Base-by-base conservation (phyloP, 768 basidiomycete species). In the Trametes maxima region DNA sequence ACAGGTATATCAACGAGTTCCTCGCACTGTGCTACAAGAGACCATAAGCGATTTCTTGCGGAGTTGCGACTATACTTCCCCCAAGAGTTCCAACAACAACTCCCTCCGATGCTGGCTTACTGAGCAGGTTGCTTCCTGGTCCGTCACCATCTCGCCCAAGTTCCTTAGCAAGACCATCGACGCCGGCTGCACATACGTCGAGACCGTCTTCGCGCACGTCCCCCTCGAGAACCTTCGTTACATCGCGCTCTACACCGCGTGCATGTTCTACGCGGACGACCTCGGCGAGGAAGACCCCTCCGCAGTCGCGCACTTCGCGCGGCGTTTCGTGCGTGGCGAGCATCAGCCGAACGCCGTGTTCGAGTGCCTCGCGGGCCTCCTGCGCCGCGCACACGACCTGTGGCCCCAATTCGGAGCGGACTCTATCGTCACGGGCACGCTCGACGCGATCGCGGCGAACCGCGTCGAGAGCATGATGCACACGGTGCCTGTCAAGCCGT, bases 171-270 rank as follows among this genome's bases (percentile, higher is more conserved):
- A 22, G 50, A 7, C 51, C 19, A 21, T 54, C 33, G 49, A 53
- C 49, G 44, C 51, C 13, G 22, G 44, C 43, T 62, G 55, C 37
- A 44, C 7, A 45, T 52, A 53, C 44, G 56, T 57, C 50, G 61
- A 62, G 56, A 57, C 55, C 33, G 44, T 50, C 3, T 64, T 64
- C 50, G 54, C 24, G 2, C 60, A 64, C 50, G 48, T 48, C 14
- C 36, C 44, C 17, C 24, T 25, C 19, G 44, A 50, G 4, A 55
- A 62, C 46, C 61, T 68, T 42, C 68, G 75, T 7, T 73, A 72
- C 64, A 76, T 81, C 28, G 73, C 76, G 5, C 69, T 81, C 19
- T 80, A 73, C 63, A 80, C 78, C 1, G 72, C 76, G 0, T 75
- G 72, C 44, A 60, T 70, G 19, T 71, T 74, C 53, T 75, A 67